Evolutionary conservation across 2,329 filamentous ascomycete genomes (phyloP).

Genomic region (Trichoderma sp.): DNA sequence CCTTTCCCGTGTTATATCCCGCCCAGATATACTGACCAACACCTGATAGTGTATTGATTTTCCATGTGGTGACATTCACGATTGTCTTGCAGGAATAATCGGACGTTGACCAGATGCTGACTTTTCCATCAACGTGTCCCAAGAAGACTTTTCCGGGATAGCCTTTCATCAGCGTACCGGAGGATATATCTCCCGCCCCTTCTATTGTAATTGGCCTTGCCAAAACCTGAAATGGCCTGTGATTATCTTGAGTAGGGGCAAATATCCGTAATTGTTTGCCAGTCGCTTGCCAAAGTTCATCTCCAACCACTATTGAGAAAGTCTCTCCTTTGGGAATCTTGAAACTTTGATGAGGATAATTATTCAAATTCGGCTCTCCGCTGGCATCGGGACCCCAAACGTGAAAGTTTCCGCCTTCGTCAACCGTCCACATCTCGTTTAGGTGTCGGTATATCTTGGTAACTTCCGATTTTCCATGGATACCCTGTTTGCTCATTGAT

Average conservation of each 20-base stretch:
- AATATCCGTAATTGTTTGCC: slow-evolving; percentile 89
- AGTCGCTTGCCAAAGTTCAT: slow-evolving; percentile 83
- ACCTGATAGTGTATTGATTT: slow-evolving; percentile 85
- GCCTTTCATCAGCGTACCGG: slow-evolving; percentile 74
- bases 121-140: slow-evolving; percentile 90
- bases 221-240: slow-evolving; percentile 74
- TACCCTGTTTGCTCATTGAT: slow-evolving; percentile 67
- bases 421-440: slow-evolving; percentile 91
- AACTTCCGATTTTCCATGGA: slow-evolving; percentile 79
- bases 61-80: slow-evolving; percentile 88
- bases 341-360: slow-evolving; percentile 72
- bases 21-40: slow-evolving; percentile 88
- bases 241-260: slow-evolving; percentile 69
- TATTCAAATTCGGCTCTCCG: slow-evolving; percentile 73
- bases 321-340: slow-evolving; percentile 80
- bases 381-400: slow-evolving; percentile 80
- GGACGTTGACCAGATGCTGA: slow-evolving; percentile 84
- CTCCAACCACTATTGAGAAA: slow-evolving; percentile 85
- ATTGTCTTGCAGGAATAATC: slow-evolving; percentile 79
- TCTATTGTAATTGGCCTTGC: slow-evolving; percentile 71
- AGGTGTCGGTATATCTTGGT: slow-evolving; percentile 83
- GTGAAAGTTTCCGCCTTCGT: slow-evolving; percentile 83
- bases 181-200: slow-evolving; percentile 83
- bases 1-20: slow-evolving; percentile 90
- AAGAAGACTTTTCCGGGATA: slow-evolving; percentile 83